These are phyloP conservation scores for Cryphonectria japonica DNA, from an alignment of 2,329 filamentous ascomycete species.

Conservation along the genomic window DNA sequence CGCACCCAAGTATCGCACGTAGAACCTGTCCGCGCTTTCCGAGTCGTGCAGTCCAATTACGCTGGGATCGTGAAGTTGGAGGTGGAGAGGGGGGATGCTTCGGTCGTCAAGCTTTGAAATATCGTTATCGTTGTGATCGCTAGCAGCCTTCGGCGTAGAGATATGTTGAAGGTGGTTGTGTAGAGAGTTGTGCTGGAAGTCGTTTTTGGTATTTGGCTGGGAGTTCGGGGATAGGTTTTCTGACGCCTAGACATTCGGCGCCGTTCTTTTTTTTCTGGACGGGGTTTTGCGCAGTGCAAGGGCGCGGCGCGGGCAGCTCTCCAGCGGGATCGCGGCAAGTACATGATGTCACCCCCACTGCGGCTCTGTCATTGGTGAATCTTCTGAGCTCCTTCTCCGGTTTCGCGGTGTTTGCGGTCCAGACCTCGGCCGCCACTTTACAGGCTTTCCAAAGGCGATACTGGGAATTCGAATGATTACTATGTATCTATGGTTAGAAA, in stretches of 20 bases:
- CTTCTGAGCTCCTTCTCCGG: constrained; percentile 3
- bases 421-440: constrained; percentile 5
- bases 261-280: constrained; percentile 18
- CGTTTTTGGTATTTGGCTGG: not conserved
- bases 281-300: constrained; percentile 11
- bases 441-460: not conserved
- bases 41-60: constrained; percentile 24
- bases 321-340: not conserved
- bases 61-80: constrained; percentile 27
- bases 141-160: not conserved
- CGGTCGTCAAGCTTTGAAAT: not conserved
- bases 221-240: constrained; percentile 6
- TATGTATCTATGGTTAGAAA: not conserved
- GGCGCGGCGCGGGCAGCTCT: constrained; percentile 12
- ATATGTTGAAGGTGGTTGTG: constrained; percentile 9
- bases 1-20: constrained; percentile 15
- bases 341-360: constrained; percentile 29
- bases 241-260: constrained; percentile 17
- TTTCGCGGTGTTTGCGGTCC: not conserved
- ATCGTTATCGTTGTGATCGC: not conserved
- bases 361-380: constrained; percentile 12
- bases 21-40: constrained; percentile 11
- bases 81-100: not conserved
- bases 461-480: not conserved
- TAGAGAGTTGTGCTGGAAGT: not conserved